A percentile compares a stretch with the other conserved stretches of the same genome.
Evolutionary conservation across 257 asterid species (phyloP).

Genomic region (Linderniella brevidens): DNA sequence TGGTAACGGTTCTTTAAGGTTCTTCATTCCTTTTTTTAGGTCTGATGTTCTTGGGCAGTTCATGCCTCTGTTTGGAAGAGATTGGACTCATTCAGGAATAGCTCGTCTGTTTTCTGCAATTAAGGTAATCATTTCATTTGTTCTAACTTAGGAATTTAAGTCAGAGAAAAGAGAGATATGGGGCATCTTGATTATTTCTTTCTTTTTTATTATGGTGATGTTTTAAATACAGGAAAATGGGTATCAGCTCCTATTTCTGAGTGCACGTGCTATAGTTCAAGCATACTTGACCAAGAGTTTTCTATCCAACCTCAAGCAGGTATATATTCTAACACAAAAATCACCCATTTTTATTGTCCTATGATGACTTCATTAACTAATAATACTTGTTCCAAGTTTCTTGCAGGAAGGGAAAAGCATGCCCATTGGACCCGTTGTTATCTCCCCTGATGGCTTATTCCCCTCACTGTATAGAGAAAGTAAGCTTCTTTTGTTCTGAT

Average conservation of each 20-base stretch:
- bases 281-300: slow-evolving; percentile 86
- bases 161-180: too few species aligned
- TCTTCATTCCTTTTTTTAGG: slow-evolving; percentile 17
- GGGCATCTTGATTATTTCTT: too few species aligned
- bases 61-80: slow-evolving; percentile 98
- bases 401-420: slow-evolving; percentile 89
- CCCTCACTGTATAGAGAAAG: slow-evolving; percentile 95
- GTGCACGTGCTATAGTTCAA: slow-evolving; percentile 99
- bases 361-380: neutral
- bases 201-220: neutral
- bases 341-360: neutral
- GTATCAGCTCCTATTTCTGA: slow-evolving; percentile 86
- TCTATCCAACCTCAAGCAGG: slow-evolving; percentile 93
- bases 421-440: slow-evolving; percentile 97
- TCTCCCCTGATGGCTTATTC: slow-evolving; percentile 94
- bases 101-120: slow-evolving; percentile 95
- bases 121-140: slow-evolving; percentile 36
- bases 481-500: slow-evolving; percentile 6
- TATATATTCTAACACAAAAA: slow-evolving; percentile 4
- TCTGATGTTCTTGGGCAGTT: slow-evolving; percentile 99
- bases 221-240: slow-evolving; percentile 59
- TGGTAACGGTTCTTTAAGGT: too few species aligned
- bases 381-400: slow-evolving; percentile 11
- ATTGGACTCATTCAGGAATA: slow-evolving; percentile 97
- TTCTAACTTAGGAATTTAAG: too few species aligned